Base-by-base conservation (phyloP, 2,329 filamentous ascomycete species). In the Trichoderma gracile region DNA sequence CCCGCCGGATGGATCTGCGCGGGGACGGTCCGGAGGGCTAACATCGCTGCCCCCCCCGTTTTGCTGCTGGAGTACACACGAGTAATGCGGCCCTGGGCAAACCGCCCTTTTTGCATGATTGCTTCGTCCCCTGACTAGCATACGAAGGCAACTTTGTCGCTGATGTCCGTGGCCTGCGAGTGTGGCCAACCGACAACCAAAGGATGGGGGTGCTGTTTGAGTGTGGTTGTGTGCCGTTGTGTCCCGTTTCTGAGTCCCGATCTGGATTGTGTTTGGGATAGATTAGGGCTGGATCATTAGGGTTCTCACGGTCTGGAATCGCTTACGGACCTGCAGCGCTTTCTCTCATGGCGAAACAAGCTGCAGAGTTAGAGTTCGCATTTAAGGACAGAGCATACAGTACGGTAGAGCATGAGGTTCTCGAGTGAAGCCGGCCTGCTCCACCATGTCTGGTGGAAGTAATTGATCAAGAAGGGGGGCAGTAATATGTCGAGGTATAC, bases 1-100 rank as follows among this genome's bases (percentile, higher is more conserved):
- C 53, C 62, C 52, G 46, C 54, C 52, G 43, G 27, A 59, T 59
- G 55, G 63, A 64, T 64, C 63, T 64, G 63, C 63, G 63, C 63
- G 55, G 63, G 54, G 58, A 59, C 63, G 63, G 54, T 52, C 63
- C 63, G 63, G 55, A 38, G 33, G 33, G 33, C 33, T 38, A 38
- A 49, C 21, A 38, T 47, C 43, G 45, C 56, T n/a, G n/a, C n/a
- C n/a, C 21, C 49, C 46, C 56, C 58, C 47, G 25, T 52, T 45
- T 33, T 27, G 38, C 49, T 46, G 33, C 33, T 38, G 33, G 33
- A 53, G 49, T 21, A 53, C n/a, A 45, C 45, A 53, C 59, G 49
- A 62, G 59, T 54, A 62, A 62, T 54, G 59, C 17, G 19, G 40
- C 42, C 54, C 19, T 57, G 30, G 47, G 47, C 25, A 38, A 38